Conservation (phyloP, 140 eudicot species). For the Artemisia princeps region DNA sequence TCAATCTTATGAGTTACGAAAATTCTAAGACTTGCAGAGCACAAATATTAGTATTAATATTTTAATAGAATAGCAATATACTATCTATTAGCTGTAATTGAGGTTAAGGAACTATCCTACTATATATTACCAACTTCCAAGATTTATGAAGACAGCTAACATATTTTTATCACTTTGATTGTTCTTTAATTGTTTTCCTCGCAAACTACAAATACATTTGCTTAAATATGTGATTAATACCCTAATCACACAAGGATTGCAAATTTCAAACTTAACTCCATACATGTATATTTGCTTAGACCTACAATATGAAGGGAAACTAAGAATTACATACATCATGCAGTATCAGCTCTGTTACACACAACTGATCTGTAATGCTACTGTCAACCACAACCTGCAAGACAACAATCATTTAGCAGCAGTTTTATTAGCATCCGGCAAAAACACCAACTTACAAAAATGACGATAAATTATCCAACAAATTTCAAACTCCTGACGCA, state of each 20-base stretch:
- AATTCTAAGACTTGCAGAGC: slow-evolving; percentile 1
- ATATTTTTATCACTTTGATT: not conserved
- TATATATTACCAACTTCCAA: too few species aligned
- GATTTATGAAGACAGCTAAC: too few species aligned
- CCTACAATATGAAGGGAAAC: slow-evolving; percentile 1
- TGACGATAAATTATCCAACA: not conserved
- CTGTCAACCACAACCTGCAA: slow-evolving; percentile 83
- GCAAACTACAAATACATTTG: not conserved
- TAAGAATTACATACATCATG: slow-evolving; percentile 63
- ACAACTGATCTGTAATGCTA: slow-evolving; percentile 77
- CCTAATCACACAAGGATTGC: not conserved
- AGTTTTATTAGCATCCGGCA: not conserved
- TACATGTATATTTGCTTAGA: slow-evolving; percentile 5
- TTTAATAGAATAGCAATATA: not conserved
- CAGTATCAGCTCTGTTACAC: slow-evolving; percentile 69
- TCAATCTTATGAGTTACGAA: slow-evolving; percentile 16
- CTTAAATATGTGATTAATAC: not conserved
- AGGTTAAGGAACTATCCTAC: not conserved
- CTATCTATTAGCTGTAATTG: not conserved
- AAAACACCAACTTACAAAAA: not conserved
- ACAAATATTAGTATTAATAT: slow-evolving; percentile 1
- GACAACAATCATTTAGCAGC: slow-evolving; percentile 19
- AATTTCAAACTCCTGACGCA: not conserved
- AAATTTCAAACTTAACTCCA: not conserved
- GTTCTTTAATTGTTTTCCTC: not conserved